A percentile compares a stretch with the other conserved stretches of the same genome.
phyloP scores from a whole-genome alignment of 352 stramenopile genomes.

The Globisporangium cederbergense region DNA sequence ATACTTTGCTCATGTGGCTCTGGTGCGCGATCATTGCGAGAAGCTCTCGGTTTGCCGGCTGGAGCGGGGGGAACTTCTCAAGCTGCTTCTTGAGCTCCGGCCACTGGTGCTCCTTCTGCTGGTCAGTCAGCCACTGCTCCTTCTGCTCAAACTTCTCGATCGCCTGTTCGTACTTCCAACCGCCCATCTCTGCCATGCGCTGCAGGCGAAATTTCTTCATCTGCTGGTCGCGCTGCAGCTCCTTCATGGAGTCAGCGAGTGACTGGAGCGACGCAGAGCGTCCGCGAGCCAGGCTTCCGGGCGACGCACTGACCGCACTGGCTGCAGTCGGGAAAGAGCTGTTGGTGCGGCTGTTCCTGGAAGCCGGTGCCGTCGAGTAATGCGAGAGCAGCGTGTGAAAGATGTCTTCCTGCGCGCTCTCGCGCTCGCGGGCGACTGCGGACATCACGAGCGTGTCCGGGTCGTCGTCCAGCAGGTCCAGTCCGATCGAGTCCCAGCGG shows the following conservation, averaged over 20 bases:
- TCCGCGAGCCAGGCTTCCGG: constrained; percentile 7
- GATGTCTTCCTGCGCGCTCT: constrained; percentile 66
- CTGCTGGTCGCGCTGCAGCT: constrained; percentile 77
- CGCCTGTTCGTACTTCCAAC: constrained; percentile 68
- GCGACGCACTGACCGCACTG: not conserved
- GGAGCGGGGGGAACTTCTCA: constrained; percentile 19
- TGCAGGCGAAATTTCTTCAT: constrained; percentile 77
- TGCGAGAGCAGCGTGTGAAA: constrained; percentile 71
- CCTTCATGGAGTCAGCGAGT: constrained; percentile 69
- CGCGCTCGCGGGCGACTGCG: constrained; percentile 68
- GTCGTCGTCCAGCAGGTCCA: constrained; percentile 68
- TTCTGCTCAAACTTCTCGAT: constrained; percentile 49
- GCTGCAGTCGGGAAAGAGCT: constrained; percentile 11
- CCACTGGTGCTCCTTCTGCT: constrained; percentile 57
- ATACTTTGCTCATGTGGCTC: constrained; percentile 45
- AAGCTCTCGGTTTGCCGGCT: constrained; percentile 17
- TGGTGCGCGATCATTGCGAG: constrained; percentile 26
- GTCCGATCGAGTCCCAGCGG: constrained; percentile 76
- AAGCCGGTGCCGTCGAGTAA: constrained; percentile 28
- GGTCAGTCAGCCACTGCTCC: constrained; percentile 53
- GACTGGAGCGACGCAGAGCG: constrained; percentile 35
- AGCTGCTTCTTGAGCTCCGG: constrained; percentile 54
- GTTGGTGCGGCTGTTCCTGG: constrained; percentile 14
- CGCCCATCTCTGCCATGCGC: constrained; percentile 67
- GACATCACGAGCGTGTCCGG: constrained; percentile 84